phyloP scores from a whole-genome alignment of 352 stramenopile genomes.

The Globisporangium middletonii region DNA sequence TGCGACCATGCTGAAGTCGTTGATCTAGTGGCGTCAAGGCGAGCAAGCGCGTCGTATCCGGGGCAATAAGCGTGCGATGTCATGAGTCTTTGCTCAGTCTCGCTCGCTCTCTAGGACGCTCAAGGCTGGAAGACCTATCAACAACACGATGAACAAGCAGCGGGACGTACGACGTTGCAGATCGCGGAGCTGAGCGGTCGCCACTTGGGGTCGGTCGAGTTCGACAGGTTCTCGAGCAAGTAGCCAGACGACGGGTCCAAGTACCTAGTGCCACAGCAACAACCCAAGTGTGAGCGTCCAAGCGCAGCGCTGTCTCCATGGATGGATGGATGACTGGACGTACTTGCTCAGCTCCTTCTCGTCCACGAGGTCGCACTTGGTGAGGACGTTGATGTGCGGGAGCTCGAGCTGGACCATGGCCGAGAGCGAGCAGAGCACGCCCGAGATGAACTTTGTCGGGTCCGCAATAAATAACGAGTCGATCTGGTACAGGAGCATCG shows the following conservation, averaged over 20 bases:
- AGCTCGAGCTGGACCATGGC: conserved; percentile 99
- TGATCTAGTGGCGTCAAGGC: conserved; percentile 39
- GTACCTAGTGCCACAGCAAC: conserved; percentile 28
- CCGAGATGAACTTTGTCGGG: conserved; percentile 97
- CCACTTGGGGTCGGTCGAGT: conserved; percentile 78
- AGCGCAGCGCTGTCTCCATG: too few species aligned
- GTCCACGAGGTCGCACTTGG: conserved; percentile 89
- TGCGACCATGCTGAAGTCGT: conserved; percentile 96
- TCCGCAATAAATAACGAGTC: conserved; percentile 93
- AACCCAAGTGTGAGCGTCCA: neutral
- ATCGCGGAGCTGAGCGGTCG: conserved; percentile 73
- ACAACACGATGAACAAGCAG: neutral
- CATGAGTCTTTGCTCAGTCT: neutral
- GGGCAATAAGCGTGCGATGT: too few species aligned
- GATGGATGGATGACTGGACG: neutral
- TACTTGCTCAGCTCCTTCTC: conserved; percentile 88
- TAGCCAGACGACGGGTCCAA: conserved; percentile 81
- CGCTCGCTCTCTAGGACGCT: too few species aligned
- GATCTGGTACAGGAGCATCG: conserved; percentile 48
- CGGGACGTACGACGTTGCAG: conserved; percentile 74
- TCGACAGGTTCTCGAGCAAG: conserved; percentile 77
- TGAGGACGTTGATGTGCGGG: conserved; percentile 92
- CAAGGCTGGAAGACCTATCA: too few species aligned
- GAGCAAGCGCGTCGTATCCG: too few species aligned
- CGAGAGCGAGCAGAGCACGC: conserved; percentile 94